Percentiles rank a stretch among this genome's conserved stretches.
phyloP scores from a whole-genome alignment of 208 protist genomes.

The Leishmania tarentolae region DNA sequence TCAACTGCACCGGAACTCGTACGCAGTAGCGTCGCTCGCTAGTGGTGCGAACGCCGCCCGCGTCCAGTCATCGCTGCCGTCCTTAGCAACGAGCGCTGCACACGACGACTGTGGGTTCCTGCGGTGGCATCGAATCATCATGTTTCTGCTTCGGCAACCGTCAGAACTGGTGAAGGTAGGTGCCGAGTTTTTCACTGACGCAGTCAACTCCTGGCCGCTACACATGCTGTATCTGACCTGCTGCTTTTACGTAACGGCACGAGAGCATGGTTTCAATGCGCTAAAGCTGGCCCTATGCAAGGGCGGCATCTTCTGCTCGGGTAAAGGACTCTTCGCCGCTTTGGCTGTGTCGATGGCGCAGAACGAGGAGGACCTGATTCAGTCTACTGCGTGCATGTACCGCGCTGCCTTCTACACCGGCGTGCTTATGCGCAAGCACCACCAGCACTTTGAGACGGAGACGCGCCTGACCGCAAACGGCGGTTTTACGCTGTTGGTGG shows the following conservation, averaged over 20 bases:
- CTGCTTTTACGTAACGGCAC: slow-evolving; percentile 71
- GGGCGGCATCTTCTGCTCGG: slow-evolving; percentile 55
- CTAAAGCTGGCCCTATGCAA: slow-evolving; percentile 38
- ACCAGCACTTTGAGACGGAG: slow-evolving; percentile 36
- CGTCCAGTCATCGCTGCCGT: slow-evolving; percentile 1
- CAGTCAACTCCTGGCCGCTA: slow-evolving; percentile 69
- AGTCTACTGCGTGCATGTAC: slow-evolving; percentile 57
- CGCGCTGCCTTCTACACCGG: slow-evolving; percentile 71
- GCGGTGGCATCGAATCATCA: slow-evolving; percentile 32
- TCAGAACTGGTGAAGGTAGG: slow-evolving; percentile 34
- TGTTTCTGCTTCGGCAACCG: slow-evolving; percentile 36
- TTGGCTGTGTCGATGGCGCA: slow-evolving; percentile 73
- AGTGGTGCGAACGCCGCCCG: not conserved
- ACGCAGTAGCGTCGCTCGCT: not conserved
- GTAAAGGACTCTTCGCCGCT: slow-evolving; percentile 73
- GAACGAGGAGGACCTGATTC: slow-evolving; percentile 43
- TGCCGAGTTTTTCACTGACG: slow-evolving; percentile 66
- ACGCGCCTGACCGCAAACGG: slow-evolving; percentile 28
- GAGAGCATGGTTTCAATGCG: slow-evolving; percentile 42
- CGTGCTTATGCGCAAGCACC: slow-evolving; percentile 40
- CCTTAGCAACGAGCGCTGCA: not conserved
- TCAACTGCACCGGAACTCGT: slow-evolving; percentile 27
- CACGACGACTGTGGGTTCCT: slow-evolving; percentile 29
- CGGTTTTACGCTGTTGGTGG: slow-evolving; percentile 62
- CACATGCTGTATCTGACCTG: slow-evolving; percentile 70